phyloP scores from a whole-genome alignment of 225 moss, liverwort and hornwort species.

The Polytrichum commune region DNA sequence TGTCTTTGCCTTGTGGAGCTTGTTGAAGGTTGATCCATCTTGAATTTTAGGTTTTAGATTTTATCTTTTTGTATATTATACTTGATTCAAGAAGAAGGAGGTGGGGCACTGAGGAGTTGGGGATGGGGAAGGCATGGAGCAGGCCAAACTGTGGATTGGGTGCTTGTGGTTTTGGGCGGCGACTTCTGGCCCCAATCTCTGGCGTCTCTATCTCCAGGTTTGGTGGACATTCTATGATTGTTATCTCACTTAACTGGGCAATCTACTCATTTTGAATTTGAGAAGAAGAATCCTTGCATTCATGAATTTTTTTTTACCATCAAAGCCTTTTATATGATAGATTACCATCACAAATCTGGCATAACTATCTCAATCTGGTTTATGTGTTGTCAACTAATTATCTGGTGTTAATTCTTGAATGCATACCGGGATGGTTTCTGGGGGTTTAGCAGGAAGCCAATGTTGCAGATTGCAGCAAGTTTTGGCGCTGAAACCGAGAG shows the following conservation, averaged over 20 bases:
- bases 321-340: background rate
- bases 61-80: background rate
- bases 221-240: background rate
- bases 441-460: slow-evolving; percentile 41
- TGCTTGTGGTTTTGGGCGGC: slow-evolving; percentile 17
- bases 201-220: slow-evolving; percentile 33
- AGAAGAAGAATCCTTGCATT: background rate
- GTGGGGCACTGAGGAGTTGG: slow-evolving; percentile 27
- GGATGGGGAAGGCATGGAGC: slow-evolving; percentile 43
- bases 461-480: slow-evolving; percentile 31
- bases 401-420: background rate
- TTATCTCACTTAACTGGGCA: background rate
- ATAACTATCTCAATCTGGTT: background rate
- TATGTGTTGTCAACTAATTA: background rate
- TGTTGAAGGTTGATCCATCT: background rate
- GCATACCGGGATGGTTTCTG: background rate
- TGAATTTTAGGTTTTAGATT: background rate
- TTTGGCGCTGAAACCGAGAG: slow-evolving; percentile 63
- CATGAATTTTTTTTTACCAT: no score
- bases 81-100: background rate
- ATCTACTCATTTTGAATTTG: background rate
- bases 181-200: slow-evolving; percentile 6
- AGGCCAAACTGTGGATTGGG: slow-evolving; percentile 33
- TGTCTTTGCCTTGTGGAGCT: background rate
- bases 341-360: background rate